phyloP scores from a whole-genome alignment of 169 alveolate genomes.

The Plasmodium falciparum region DNA sequence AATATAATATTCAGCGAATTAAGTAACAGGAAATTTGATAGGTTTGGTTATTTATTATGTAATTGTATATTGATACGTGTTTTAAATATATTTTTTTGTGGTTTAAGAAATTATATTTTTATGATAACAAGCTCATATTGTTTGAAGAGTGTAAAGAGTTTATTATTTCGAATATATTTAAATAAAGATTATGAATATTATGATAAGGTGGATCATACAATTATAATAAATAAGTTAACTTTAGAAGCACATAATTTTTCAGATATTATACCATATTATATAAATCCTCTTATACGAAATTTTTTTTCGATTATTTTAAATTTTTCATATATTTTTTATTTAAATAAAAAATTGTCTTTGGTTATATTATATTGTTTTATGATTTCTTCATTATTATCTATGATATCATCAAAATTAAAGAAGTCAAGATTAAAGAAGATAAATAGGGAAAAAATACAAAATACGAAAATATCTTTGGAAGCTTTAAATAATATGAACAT shows the following conservation, averaged over 20 bases:
- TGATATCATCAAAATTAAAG: conserved; percentile 34
- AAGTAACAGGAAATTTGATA: conserved; percentile 20
- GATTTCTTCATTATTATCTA: conserved; percentile 40
- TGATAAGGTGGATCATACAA: conserved; percentile 32
- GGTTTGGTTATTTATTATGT: conserved; percentile 1
- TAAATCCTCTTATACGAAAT: conserved; percentile 40
- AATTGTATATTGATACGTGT: conserved; percentile 31
- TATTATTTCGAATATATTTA: conserved; percentile 33
- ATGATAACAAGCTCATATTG: conserved; percentile 28
- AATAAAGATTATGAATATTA: conserved; percentile 39
- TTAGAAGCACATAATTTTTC: conserved; percentile 56
- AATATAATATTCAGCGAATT: conserved; percentile 24
- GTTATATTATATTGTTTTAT: conserved; percentile 20
- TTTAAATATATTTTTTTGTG: conserved; percentile 22
- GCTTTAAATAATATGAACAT: conserved; percentile 41
- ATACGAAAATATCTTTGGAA: conserved; percentile 22
- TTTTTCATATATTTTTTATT: conserved; percentile 31
- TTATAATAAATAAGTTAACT: conserved; percentile 29
- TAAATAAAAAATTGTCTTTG: conserved; percentile 23
- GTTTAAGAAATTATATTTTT: conserved; percentile 29
- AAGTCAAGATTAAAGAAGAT: conserved; percentile 22
- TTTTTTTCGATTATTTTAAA: conserved; percentile 51
- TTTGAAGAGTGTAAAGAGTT: conserved; percentile 26
- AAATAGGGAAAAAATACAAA: conserved; percentile 13
- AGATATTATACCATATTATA: conserved; percentile 56